phyloP scores from a whole-genome alignment of 495 filamentous ascomycete genomes.

The Staphylotrichum tortipilum region DNA sequence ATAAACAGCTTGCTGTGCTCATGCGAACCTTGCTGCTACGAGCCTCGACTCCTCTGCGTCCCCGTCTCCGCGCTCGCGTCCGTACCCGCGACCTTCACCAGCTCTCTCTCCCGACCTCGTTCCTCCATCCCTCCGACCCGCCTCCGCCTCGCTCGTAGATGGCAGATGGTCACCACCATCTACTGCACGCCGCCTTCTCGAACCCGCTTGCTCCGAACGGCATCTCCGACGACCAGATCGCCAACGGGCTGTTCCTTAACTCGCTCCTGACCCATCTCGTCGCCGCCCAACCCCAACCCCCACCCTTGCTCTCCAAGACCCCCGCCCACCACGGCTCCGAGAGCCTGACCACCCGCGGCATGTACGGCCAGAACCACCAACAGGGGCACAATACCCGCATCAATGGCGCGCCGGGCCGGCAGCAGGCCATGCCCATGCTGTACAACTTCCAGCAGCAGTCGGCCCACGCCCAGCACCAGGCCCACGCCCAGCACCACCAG shows the following conservation, averaged over 20 bases:
- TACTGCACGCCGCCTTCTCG: slow-evolving; percentile 52
- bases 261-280: slow-evolving; percentile 26
- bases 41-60: slow-evolving; percentile 6
- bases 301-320: slow-evolving; percentile 51
- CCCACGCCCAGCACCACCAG: slow-evolving; percentile 68
- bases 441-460: slow-evolving; percentile 65
- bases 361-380: slow-evolving; percentile 78
- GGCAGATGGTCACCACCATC: slow-evolving; percentile 75
- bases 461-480: slow-evolving; percentile 60
- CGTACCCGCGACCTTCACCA: slow-evolving; percentile 4
- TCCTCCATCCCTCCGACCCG: slow-evolving; percentile 1
- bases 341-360: slow-evolving; percentile 59
- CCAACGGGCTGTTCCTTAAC: slow-evolving; percentile 23
- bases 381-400: slow-evolving; percentile 68
- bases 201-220: slow-evolving; percentile 22
- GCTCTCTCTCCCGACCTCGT: slow-evolving; percentile 1
- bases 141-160: slow-evolving; percentile 43
- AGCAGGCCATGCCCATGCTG: slow-evolving; percentile 45
- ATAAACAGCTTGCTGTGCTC: slow-evolving; percentile 22
- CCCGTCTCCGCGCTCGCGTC: no score
- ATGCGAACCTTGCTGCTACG: slow-evolving; percentile 23
- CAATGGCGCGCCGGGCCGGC: slow-evolving; percentile 44
- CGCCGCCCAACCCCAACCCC: slow-evolving; percentile 14
- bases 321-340: slow-evolving; percentile 63
- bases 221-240: slow-evolving; percentile 18